Evolutionary conservation across 2,329 filamentous ascomycete genomes (phyloP).

Genomic region (Botrytis hyacinthi): DNA sequence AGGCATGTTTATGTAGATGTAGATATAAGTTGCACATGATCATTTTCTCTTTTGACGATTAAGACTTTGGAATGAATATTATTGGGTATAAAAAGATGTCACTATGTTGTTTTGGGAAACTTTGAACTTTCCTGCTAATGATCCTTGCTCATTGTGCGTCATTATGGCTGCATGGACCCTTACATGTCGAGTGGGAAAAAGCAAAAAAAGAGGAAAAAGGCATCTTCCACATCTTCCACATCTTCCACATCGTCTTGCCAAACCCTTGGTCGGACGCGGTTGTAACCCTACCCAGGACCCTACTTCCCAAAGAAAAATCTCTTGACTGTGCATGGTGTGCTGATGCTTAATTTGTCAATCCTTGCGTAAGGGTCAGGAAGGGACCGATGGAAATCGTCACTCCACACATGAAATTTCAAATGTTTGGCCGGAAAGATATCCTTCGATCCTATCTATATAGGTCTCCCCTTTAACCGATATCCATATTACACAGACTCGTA

Average conservation of each 20-base stretch:
- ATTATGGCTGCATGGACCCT: constrained; percentile 4
- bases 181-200: neutral
- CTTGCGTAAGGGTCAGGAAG: neutral
- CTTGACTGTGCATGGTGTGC: neutral
- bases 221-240: neutral
- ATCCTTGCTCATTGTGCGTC: constrained; percentile 3
- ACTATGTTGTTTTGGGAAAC: neutral
- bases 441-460: neutral
- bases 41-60: neutral
- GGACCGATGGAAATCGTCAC: constrained; percentile 8
- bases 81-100: too few relatives aligned
- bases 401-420: neutral
- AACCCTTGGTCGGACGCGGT: neutral
- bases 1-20: neutral
- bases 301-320: neutral
- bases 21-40: neutral
- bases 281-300: neutral
- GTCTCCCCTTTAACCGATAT: neutral
- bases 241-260: neutral
- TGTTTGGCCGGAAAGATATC: neutral
- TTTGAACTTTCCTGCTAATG: neutral
- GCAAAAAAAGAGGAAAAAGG: neutral
- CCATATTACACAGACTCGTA: neutral
- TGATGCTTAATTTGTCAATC: neutral
- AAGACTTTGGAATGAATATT: neutral